Evolutionary conservation across 257 asterid species (phyloP).

Genomic region (Rauvolfia tetraphylla): DNA sequence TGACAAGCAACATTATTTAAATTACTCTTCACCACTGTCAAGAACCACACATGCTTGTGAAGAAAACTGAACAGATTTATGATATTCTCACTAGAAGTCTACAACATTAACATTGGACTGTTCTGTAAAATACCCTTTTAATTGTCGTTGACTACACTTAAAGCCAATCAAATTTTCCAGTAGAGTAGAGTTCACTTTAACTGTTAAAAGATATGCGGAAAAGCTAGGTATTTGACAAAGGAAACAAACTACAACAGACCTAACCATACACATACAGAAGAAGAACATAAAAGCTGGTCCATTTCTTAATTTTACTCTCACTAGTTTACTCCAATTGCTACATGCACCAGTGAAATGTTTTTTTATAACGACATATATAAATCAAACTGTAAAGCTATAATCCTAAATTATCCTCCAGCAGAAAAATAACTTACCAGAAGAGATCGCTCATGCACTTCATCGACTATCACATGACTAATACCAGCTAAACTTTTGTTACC

Average conservation of each 20-base stretch:
- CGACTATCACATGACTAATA: conserved; percentile 89
- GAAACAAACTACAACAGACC: not conserved
- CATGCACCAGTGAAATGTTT: not conserved
- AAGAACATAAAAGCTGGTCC: not conserved
- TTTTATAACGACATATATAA: not conserved
- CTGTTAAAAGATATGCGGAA: not conserved
- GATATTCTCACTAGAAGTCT: conserved; percentile 1
- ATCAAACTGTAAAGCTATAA: not conserved
- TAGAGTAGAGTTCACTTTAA: not conserved
- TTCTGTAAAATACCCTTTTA: not conserved
- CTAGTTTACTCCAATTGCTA: not conserved
- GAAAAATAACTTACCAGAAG: conserved; percentile 71
- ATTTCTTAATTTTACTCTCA: not conserved
- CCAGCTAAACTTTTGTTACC: conserved; percentile 76
- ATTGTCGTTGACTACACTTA: no score
- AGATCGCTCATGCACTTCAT: conserved; percentile 98
- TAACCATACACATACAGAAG: not conserved
- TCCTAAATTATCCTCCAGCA: not conserved
- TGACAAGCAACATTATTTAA: not conserved
- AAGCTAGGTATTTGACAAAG: conserved; percentile 9
- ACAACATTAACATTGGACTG: not conserved
- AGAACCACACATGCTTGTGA: not conserved
- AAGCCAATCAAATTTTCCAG: not conserved
- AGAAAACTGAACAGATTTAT: not conserved
- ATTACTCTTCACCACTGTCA: not conserved